Conservation (phyloP, 2,329 filamentous ascomycete species). For the Fusarium nodosum region DNA sequence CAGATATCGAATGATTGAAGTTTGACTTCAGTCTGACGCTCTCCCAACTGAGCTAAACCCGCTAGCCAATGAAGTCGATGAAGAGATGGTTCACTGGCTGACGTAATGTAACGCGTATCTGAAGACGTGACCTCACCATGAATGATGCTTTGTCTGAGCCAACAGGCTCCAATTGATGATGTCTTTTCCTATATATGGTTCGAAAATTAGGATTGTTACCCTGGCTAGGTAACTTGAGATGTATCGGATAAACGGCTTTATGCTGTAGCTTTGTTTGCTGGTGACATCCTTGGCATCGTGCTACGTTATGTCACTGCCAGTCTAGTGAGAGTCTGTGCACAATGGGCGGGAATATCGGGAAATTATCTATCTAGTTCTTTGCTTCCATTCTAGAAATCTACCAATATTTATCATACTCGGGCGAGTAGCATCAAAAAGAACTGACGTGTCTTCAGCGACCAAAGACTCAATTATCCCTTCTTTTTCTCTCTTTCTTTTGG, state of each 20-base stretch:
- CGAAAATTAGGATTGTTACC: no score
- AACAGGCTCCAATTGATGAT: no score
- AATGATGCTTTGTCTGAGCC: no score
- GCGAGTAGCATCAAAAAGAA: background rate
- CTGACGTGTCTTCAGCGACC: no score
- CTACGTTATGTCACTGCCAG: no score
- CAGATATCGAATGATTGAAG: conserved; percentile 29
- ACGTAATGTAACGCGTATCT: no score
- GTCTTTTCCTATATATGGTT: no score
- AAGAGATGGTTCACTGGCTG: background rate
- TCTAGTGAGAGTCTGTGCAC: background rate
- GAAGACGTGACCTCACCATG: no score
- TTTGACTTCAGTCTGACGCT: conserved; percentile 39
- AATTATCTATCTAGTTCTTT: background rate
- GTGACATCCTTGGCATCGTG: no score
- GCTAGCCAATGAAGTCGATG: conserved; percentile 16
- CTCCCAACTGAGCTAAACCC: conserved; percentile 42
- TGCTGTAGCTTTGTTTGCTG: no score
- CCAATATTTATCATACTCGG: background rate
- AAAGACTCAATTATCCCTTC: background rate
- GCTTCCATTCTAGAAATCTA: background rate
- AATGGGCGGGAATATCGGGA: background rate
- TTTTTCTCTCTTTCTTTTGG: background rate
- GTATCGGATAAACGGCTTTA: no score
- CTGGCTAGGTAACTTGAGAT: no score